Evolutionary conservation across 345 rosid genomes (phyloP).

Genomic region (Syzygium oleosum): DNA sequence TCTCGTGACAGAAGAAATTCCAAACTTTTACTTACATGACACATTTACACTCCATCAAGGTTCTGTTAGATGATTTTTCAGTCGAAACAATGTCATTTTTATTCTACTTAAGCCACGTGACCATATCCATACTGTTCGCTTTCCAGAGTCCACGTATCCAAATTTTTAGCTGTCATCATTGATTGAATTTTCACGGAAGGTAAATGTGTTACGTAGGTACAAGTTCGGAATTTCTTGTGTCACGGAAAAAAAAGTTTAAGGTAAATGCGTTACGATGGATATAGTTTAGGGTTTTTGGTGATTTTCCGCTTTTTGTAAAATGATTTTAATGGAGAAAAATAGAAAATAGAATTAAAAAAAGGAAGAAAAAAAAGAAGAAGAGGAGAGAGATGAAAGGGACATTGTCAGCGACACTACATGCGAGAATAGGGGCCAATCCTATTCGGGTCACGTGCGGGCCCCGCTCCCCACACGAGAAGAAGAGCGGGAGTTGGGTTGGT

Average conservation of each 20-base stretch:
- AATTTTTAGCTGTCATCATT: too few species aligned
- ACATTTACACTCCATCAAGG: fast-evolving
- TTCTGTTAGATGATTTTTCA: neutral
- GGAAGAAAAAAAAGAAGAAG: neutral
- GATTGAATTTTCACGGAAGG: too few species aligned
- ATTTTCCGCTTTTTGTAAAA: neutral
- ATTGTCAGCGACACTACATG: neutral
- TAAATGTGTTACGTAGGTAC: too few species aligned
- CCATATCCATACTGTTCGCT: neutral
- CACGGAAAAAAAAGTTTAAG: too few species aligned
- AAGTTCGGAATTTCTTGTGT: too few species aligned
- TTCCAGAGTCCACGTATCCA: neutral
- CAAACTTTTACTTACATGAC: too few species aligned
- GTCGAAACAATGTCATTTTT: too few species aligned
- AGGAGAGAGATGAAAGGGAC: neutral
- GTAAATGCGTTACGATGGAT: too few species aligned
- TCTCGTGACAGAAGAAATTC: too few species aligned
- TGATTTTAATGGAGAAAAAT: neutral
- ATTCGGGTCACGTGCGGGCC: neutral
- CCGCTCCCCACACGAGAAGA: neutral
- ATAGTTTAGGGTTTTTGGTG: too few species aligned
- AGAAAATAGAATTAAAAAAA: neutral
- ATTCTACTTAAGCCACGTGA: too few species aligned
- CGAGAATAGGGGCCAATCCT: neutral
- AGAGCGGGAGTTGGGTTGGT: neutral